A percentile compares a stretch with the other conserved stretches of the same genome.
These are phyloP conservation scores for Mycena rosella DNA, from an alignment of 768 basidiomycete species.

Conservation along the genomic window DNA sequence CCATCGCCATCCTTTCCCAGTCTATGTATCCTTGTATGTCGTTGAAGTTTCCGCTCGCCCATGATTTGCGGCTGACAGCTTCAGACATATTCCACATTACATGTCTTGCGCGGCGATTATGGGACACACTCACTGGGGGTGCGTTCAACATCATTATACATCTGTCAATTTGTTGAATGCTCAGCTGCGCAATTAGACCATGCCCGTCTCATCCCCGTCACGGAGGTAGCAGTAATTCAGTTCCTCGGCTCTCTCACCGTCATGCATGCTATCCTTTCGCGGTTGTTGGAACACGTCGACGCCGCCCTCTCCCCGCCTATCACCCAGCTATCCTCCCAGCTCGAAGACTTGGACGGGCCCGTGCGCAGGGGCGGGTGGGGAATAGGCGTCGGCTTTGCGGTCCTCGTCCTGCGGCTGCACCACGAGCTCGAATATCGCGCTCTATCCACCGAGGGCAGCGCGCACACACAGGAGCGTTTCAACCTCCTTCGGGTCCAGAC, in stretches of 20 bases:
- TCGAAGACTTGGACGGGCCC: background rate
- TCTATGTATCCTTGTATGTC: conserved; percentile 5
- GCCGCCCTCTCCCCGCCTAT: background rate
- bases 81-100: conserved; percentile 14
- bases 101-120: conserved; percentile 11
- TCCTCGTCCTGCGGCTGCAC: conserved; percentile 9
- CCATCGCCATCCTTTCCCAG: background rate
- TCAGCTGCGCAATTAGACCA: background rate
- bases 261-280: conserved; percentile 8
- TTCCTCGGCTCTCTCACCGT: conserved; percentile 11
- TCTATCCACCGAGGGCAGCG: background rate
- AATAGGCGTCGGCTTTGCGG: background rate
- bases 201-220: conserved; percentile 19
- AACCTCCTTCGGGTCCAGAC: conserved; percentile 4
- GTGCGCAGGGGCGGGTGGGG: background rate
- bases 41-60: no score
- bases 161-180: no score
- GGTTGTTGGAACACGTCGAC: conserved; percentile 3
- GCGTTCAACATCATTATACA: no score
- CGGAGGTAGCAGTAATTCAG: conserved; percentile 13
- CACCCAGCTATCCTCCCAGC: background rate
- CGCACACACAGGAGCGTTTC: conserved; percentile 4
- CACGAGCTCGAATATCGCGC: conserved; percentile 32
- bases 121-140: conserved; percentile 16
- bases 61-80: background rate